phyloP scores from a whole-genome alignment of 2,329 filamentous ascomycete genomes.

The Ophiostoma quercus region DNA sequence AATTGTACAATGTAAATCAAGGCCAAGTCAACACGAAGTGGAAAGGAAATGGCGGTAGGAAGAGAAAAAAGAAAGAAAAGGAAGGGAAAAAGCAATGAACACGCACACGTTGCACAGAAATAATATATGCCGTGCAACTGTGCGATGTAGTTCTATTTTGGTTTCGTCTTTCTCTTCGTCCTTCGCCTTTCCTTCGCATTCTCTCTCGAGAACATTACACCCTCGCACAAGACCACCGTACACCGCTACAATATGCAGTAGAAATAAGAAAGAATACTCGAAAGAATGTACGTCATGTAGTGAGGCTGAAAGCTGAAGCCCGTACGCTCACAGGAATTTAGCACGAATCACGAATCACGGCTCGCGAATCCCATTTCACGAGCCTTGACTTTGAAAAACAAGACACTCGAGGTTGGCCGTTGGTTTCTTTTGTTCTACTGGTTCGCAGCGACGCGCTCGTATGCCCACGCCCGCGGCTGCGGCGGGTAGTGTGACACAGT shows the following conservation, averaged over 20 bases:
- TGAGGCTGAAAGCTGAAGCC: slow-evolving; percentile 13
- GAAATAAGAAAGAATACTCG: not conserved
- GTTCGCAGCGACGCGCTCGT: not conserved
- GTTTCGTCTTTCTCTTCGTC: not conserved
- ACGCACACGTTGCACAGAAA: not conserved
- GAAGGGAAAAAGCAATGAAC: not conserved
- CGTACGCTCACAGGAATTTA: not conserved
- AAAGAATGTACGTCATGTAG: not conserved
- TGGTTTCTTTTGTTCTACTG: not conserved
- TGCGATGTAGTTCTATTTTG: slow-evolving; percentile 6
- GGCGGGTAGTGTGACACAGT: slow-evolving; percentile 1
- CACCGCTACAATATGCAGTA: not conserved
- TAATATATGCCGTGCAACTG: not conserved
- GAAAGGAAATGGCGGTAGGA: not conserved
- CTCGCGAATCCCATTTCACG: not conserved
- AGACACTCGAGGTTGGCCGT: not conserved
- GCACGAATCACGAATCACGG: not conserved
- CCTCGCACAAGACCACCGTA: not conserved
- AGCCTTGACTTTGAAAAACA: not conserved
- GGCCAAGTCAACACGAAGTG: not conserved
- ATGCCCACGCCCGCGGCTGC: not conserved
- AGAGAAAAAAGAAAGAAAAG: not conserved
- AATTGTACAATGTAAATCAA: not conserved
- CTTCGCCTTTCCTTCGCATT: not conserved
- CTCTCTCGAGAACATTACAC: not conserved